A percentile compares a stretch with the other conserved stretches of the same genome.
Evolutionary conservation across 768 basidiomycete genomes (phyloP).

Genomic region (Rhodotorula paludigena): DNA sequence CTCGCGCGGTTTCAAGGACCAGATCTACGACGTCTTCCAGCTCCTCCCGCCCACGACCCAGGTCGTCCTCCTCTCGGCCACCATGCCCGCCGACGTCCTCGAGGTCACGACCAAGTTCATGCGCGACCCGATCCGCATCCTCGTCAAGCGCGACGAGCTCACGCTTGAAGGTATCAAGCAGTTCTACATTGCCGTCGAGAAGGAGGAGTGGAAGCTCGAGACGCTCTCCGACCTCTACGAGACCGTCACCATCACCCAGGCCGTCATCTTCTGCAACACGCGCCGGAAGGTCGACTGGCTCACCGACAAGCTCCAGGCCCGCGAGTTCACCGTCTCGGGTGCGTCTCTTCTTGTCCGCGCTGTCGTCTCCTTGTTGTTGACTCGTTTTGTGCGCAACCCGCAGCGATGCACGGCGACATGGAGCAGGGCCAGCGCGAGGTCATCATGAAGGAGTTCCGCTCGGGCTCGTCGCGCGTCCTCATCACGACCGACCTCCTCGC

Average conservation of each 20-base stretch:
- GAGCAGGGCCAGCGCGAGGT: conserved; percentile 94
- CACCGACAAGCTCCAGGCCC: conserved; percentile 96
- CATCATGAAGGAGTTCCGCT: conserved; percentile 99
- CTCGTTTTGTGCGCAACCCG: no score
- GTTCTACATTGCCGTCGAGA: conserved; percentile 97
- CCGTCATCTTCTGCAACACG: conserved; percentile 99
- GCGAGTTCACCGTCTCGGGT: conserved; percentile 89
- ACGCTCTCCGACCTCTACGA: conserved; percentile 96
- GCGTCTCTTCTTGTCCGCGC: no score
- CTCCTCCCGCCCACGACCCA: conserved; percentile 95
- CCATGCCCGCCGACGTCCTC: conserved; percentile 90
- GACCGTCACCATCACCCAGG: conserved; percentile 97
- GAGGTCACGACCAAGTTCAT: conserved; percentile 99
- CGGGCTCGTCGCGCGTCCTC: conserved; percentile 92
- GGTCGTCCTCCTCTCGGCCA: conserved; percentile 92
- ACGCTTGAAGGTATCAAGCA: conserved; percentile 90
- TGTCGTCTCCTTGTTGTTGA: no score
- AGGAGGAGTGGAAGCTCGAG: conserved; percentile 99
- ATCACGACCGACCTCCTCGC: conserved; percentile 98
- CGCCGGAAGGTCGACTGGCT: conserved; percentile 97
- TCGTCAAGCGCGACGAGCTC: conserved; percentile 98
- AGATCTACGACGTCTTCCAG: conserved; percentile 97
- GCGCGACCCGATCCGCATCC: conserved; percentile 95
- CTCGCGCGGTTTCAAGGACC: conserved; percentile 98
- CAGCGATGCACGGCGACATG: conserved; percentile 83